phyloP scores from a whole-genome alignment of 2,329 filamentous ascomycete genomes.

The Hortaea sp. region DNA sequence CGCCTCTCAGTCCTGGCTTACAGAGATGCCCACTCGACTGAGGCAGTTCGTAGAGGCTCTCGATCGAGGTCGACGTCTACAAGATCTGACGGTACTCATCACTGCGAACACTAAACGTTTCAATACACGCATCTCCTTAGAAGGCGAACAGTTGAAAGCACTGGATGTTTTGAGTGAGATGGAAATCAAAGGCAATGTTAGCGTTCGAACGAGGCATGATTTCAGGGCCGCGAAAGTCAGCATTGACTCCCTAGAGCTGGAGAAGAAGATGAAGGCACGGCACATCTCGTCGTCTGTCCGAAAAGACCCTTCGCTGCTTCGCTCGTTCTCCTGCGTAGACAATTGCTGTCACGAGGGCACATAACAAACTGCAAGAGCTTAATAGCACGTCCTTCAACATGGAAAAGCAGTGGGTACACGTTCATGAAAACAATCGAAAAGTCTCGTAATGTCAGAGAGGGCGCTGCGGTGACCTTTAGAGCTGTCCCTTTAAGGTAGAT shows the following conservation, averaged over 20 bases:
- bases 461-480: too few species aligned
- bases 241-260: slow-evolving; percentile 7
- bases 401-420: too few species aligned
- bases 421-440: too few species aligned
- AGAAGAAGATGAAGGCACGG: slow-evolving; percentile 9
- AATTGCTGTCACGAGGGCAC: too few species aligned
- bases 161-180: slow-evolving; percentile 10
- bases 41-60: slow-evolving; percentile 8
- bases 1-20: slow-evolving; percentile 1
- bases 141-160: slow-evolving; percentile 1
- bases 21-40: not conserved
- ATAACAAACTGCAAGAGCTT: too few species aligned
- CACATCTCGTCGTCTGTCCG: too few species aligned
- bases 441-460: too few species aligned
- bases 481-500: too few species aligned
- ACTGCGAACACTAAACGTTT: slow-evolving; percentile 9
- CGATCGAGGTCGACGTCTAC: slow-evolving; percentile 9
- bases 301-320: too few species aligned
- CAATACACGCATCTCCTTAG: slow-evolving; percentile 6
- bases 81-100: slow-evolving; percentile 10
- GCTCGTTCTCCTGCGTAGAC: too few species aligned
- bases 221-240: slow-evolving; percentile 6
- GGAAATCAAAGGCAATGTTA: slow-evolving; percentile 11
- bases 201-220: slow-evolving; percentile 10
- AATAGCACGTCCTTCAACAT: too few species aligned